These are phyloP conservation scores for Acer campestre DNA, from an alignment of 345 rosid species.

Conservation along the genomic window DNA sequence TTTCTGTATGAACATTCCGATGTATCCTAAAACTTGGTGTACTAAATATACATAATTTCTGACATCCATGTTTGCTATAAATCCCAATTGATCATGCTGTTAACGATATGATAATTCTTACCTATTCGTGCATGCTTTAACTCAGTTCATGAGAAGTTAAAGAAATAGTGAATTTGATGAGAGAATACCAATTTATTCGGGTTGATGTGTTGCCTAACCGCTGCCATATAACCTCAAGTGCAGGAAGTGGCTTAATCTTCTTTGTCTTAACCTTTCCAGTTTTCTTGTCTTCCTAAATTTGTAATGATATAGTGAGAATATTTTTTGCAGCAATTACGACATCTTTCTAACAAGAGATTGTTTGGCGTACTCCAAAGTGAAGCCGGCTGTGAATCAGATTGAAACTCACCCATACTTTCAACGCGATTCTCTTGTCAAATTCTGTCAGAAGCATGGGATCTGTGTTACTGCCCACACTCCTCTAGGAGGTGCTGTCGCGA, in stretches of 20 bases:
- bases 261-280: not conserved
- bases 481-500: constrained; percentile 76
- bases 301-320: constrained; percentile 14
- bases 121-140: not conserved
- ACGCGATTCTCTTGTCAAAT: constrained; percentile 82
- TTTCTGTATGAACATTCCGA: not conserved
- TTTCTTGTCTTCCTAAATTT: not conserved
- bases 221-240: not conserved
- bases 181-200: not conserved
- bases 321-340: constrained; percentile 75
- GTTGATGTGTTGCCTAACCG: not conserved
- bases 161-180: not conserved
- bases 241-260: not conserved
- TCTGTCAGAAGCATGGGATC: constrained; percentile 86
- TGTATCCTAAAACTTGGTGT: not conserved
- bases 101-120: not conserved
- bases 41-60: not conserved
- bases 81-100: not conserved
- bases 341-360: constrained; percentile 86
- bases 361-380: constrained; percentile 87
- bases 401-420: constrained; percentile 95
- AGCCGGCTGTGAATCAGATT: constrained; percentile 96
- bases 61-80: not conserved
- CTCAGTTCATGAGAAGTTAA: not conserved
- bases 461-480: constrained; percentile 90